Percentiles rank a stretch among this genome's conserved stretches.
Evolutionary conservation across 192 early-diverging fungal genomes (phyloP).

Genomic region (Gamsiella multidivaricata): DNA sequence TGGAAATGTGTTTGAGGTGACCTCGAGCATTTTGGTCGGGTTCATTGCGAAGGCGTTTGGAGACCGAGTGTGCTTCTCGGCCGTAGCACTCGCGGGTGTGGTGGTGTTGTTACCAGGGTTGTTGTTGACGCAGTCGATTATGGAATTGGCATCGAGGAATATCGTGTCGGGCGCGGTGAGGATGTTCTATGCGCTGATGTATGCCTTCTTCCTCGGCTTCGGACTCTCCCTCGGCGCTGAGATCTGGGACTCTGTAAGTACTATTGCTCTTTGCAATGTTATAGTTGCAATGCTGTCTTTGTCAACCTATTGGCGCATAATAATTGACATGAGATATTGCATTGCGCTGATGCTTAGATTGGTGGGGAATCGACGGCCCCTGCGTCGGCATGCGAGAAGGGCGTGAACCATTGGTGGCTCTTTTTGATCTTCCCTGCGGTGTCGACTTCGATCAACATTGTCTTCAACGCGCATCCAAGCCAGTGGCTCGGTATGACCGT

Average conservation of each 20-base stretch:
- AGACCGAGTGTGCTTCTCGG: conserved; percentile 69
- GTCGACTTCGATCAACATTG: conserved; percentile 60
- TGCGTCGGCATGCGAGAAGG: conserved; percentile 9
- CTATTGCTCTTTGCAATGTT: background rate
- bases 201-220: too few relatives aligned
- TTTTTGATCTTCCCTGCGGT: conserved; percentile 58
- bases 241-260: conserved; percentile 38
- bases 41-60: conserved; percentile 70
- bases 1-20: conserved; percentile 80
- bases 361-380: background rate
- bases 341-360: conserved; percentile 21
- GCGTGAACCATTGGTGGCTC: conserved; percentile 51
- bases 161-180: conserved; percentile 88
- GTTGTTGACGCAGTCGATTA: conserved; percentile 83
- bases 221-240: conserved; percentile 72
- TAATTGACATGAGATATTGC: too few relatives aligned
- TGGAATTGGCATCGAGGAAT: conserved; percentile 89
- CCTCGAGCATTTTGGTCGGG: conserved; percentile 70
- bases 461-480: conserved; percentile 62
- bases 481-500: conserved; percentile 81
- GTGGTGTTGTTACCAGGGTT: conserved; percentile 79
- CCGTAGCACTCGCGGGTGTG: conserved; percentile 68
- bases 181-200: too few relatives aligned
- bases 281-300: background rate
- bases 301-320: too few relatives aligned